Conservation (phyloP, 1,284 basidiomycete species). For the Ceratorhiza oryzae-sativae region DNA sequence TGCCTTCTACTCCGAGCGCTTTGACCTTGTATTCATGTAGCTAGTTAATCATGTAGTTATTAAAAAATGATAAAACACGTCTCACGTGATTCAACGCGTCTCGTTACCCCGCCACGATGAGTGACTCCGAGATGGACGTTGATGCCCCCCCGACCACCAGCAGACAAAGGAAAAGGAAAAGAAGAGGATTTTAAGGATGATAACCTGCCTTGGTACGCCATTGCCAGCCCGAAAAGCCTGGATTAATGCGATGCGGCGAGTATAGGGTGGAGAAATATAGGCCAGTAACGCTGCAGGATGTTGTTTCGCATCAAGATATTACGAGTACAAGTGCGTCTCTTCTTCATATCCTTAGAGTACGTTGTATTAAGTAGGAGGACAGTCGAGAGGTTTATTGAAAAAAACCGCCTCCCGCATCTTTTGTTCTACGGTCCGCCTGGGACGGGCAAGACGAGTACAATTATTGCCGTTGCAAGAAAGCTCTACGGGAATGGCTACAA, state of each 20-base stretch:
- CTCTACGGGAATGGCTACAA: conserved; percentile 86
- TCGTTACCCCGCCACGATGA: conserved; percentile 13
- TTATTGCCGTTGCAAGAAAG: conserved; percentile 92
- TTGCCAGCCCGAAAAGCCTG: too few species aligned
- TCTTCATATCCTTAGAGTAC: neutral
- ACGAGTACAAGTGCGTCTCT: conserved; percentile 80
- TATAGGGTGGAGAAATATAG: conserved; percentile 96
- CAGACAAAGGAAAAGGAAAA: conserved; percentile 72
- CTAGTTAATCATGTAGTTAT: too few species aligned
- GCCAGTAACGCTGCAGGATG: conserved; percentile 85
- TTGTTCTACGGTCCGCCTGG: conserved; percentile 98
- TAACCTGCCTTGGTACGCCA: conserved; percentile 72
- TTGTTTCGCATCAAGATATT: conserved; percentile 94
- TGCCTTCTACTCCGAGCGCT: too few species aligned
- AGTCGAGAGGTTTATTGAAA: conserved; percentile 98
- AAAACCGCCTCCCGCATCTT: conserved; percentile 92
- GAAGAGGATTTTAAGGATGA: conserved; percentile 61
- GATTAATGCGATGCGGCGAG: too few species aligned
- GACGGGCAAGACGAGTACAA: conserved; percentile 97
- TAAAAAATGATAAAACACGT: too few species aligned
- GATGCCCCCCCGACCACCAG: conserved; percentile 8
- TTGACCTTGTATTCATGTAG: too few species aligned
- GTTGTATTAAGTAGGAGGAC: conserved; percentile 7
- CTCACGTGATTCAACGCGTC: conserved; percentile 17
- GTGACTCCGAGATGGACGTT: conserved; percentile 39